Evolutionary conservation across 345 rosid species (phyloP), one percentile per base, ranked within the genome.

Genomic region (Populus alba): DNA sequence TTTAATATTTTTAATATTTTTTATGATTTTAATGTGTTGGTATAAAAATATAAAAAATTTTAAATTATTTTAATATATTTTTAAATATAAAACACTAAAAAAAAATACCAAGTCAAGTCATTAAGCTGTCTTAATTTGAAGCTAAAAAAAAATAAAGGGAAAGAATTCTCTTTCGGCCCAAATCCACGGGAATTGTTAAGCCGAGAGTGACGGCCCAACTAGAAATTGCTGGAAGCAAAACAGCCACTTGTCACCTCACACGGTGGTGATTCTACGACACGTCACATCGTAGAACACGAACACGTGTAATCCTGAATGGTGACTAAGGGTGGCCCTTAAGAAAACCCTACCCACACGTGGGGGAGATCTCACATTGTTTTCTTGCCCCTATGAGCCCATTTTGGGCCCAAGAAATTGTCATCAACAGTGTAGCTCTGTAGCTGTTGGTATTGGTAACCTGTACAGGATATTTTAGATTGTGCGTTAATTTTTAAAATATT

Each of bases 341-440:
- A 38, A 33, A 78, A 75, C 83, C 86, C 85, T 88, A 82, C 82
- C 86, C 91, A 55, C 89, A 86, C 90, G 90, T 81, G 92, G 75
- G 87, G 82, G 74, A 55, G 79, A 81, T 76, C 70, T 73, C 31
- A 51, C 27, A 20, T 71, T 69, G 33, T 82, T 75, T 78, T 83
- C 66, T 23, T 63, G 65, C 47, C 18, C 86, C 12, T 27, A 2
- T 45, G 10, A 49, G 80, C 78, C 62, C 72, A 53, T 66, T 31
- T 17, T 16, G 66, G 83, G 81, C 82, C 85, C 82, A 80, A 72
- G 31, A 6, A 17, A 1, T 22, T 8, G 74, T 45, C 78, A 29
- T 75, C 22, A 16, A 65, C 72, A 47, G 71, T 51, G 1, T 6
- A 33, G n/a, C 8, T 31, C 33, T 22, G n/a, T 17, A 6, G 6